Evolutionary conservation across 768 basidiomycete species (phyloP), one percentile per base, ranked within the genome.

Genomic region (Rhodotorula graminis): DNA sequence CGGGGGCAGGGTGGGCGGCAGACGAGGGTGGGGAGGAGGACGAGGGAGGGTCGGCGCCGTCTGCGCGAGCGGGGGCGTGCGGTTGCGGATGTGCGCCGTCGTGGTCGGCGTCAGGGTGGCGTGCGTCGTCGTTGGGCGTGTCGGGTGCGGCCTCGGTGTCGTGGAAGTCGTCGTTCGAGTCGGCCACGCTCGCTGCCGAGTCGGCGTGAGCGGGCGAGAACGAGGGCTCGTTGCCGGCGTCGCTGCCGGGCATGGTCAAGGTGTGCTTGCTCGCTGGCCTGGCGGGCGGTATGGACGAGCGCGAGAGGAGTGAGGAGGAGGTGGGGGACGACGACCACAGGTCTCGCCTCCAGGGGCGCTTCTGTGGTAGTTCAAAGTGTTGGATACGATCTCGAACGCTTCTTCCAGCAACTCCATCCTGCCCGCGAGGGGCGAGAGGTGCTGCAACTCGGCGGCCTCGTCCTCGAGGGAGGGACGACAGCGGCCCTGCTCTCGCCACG

Each of bases 131-230:
- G 18, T 31, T 44, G 19, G 25, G 18, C 6, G 21, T 18, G 27
- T 40, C 40, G 18, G 15, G 6, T 3, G 37, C 37, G 40, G 40
- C 27, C 19, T 44, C 11, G 16, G 44, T n/a, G n/a, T 61, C 60
- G 21, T 64, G 37, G 42, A 64, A 64, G 63, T 61, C 64, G 37
- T 70, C 67, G 67, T n/a, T 52, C 37, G 44, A 46, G n/a, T n/a
- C 53, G 15, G 53, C 69, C 27, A n/a, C 46, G 63, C 27, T 65
- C n/a, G 37, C 42, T 29, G 27, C 58, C 46, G 21, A 44, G 46
- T 23, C 27, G 42, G n/a, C 19, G 52, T 40, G 53, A 1, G n/a
- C n/a, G 15, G 25, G 52, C 11, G 37, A 7, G 9, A n/a, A 15
- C 6, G n/a, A 2, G 25, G 53, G 60, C 31, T 19, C 42, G 65